Percentiles rank a stretch among this genome's conserved stretches.
These are phyloP conservation scores for Pestalotiopsis sp. DNA, from an alignment of 2,329 filamentous ascomycete genomes.

Conservation along the genomic window DNA sequence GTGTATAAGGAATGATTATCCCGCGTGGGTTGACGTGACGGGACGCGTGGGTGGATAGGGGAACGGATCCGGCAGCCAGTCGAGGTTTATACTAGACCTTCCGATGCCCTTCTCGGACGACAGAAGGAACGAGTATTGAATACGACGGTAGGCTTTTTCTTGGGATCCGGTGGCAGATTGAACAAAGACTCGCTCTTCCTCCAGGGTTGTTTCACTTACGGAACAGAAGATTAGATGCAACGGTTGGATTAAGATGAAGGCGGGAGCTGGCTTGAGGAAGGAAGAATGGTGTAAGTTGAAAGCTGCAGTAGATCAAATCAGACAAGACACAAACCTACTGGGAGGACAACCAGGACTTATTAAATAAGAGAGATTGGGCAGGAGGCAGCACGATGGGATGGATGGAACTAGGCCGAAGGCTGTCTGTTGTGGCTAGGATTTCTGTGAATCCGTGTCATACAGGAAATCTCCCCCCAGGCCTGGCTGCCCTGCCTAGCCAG, in stretches of 20 bases:
- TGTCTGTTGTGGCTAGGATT: neutral
- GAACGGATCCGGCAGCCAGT: neutral
- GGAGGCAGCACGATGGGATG: neutral
- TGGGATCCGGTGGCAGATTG: neutral
- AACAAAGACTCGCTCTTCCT: neutral
- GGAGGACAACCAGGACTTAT: constrained; percentile 10
- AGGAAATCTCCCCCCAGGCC: neutral
- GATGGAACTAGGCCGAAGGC: neutral
- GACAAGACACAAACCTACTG: neutral
- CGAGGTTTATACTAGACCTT: neutral
- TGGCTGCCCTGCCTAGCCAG: neutral
- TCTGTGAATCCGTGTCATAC: constrained; percentile 1
- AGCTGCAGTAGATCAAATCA: constrained; percentile 1
- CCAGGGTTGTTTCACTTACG: neutral
- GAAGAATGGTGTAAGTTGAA: constrained; percentile 2
- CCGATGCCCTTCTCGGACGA: neutral
- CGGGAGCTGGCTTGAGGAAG: neutral
- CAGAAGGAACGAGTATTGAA: neutral
- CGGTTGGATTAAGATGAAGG: constrained; percentile 1
- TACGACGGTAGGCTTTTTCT: neutral
- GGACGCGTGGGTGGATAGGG: neutral
- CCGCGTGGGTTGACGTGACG: neutral
- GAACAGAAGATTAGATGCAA: neutral
- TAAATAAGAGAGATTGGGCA: constrained; percentile 1
- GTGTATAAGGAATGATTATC: neutral